phyloP scores from a whole-genome alignment of 1,139 yeast genomes.

The Hansenula sp. region DNA sequence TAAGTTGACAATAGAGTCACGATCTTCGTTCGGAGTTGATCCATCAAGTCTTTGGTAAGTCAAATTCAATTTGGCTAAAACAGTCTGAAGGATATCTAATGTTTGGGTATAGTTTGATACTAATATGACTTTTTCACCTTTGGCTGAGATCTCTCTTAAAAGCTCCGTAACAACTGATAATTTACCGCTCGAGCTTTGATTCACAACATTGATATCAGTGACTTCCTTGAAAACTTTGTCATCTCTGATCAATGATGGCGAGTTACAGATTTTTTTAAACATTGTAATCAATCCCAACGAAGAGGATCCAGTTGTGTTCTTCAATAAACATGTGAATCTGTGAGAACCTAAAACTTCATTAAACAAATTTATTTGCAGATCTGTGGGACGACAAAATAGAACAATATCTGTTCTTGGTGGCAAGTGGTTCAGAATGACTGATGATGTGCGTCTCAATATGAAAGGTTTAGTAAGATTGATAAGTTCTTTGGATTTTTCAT shows the following conservation, averaged over 20 bases:
- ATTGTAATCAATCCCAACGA: slow-evolving; percentile 69
- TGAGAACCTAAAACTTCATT: slow-evolving; percentile 42
- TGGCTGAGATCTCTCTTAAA: slow-evolving; percentile 39
- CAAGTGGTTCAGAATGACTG: slow-evolving; percentile 57
- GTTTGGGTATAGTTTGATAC: slow-evolving; percentile 91
- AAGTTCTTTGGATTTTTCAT: slow-evolving; percentile 55
- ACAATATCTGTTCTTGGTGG: slow-evolving; percentile 80
- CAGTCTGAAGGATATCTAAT: slow-evolving; percentile 64
- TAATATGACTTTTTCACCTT: slow-evolving; percentile 72
- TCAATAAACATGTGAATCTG: slow-evolving; percentile 30
- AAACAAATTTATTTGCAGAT: slow-evolving; percentile 54
- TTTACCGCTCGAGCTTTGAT: slow-evolving; percentile 47
- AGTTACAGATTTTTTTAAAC: slow-evolving; percentile 79
- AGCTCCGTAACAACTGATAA: slow-evolving; percentile 49
- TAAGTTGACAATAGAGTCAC: slow-evolving; percentile 62
- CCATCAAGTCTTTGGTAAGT: slow-evolving; percentile 76
- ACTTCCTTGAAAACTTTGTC: slow-evolving; percentile 26
- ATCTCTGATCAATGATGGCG: slow-evolving; percentile 60
- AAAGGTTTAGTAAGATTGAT: slow-evolving; percentile 60
- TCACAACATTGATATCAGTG: slow-evolving; percentile 5
- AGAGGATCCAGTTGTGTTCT: slow-evolving; percentile 27
- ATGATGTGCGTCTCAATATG: slow-evolving; percentile 71
- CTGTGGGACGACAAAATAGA: slow-evolving; percentile 73
- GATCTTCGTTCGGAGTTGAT: slow-evolving; percentile 58
- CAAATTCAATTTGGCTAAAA: slow-evolving; percentile 47